Evolutionary conservation across 176 grass and related monocot species (phyloP).

Genomic region (Ensete glaucum): DNA sequence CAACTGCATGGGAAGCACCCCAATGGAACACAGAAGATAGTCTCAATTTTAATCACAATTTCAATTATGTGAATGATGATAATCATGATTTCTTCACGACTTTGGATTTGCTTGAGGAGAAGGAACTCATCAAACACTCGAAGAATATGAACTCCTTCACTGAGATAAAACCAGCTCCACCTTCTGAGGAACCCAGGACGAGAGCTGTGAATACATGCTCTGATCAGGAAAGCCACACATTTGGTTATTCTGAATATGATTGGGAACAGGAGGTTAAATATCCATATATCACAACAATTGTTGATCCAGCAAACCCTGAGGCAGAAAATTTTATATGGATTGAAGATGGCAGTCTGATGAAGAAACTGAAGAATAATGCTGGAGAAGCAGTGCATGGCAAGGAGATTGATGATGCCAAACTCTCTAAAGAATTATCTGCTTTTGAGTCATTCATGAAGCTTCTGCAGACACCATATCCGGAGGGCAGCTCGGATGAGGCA

Average conservation of each 20-base stretch:
- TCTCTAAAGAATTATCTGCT: constrained; percentile 16
- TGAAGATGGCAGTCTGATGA: constrained; percentile 18
- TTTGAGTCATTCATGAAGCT: constrained; percentile 26
- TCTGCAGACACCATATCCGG: constrained; percentile 22
- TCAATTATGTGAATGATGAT: background rate
- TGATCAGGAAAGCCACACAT: constrained; percentile 17
- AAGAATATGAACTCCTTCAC: background rate
- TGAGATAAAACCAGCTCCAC: background rate
- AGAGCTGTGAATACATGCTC: constrained; percentile 15
- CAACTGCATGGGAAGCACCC: background rate
- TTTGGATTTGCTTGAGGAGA: constrained; percentile 28
- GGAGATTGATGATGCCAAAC: constrained; percentile 20
- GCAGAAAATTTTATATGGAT: constrained; percentile 24
- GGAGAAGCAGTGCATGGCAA: constrained; percentile 23
- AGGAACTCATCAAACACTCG: constrained; percentile 6
- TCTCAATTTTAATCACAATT: background rate
- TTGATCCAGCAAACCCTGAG: constrained; percentile 21
- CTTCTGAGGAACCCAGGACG: background rate
- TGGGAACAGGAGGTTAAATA: constrained; percentile 24
- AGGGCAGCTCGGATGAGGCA: constrained; percentile 12
- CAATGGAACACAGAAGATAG: background rate
- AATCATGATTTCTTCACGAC: background rate
- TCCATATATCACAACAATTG: constrained; percentile 35
- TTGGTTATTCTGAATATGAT: constrained; percentile 2
- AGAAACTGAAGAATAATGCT: constrained; percentile 46